Evolutionary conservation across 495 filamentous ascomycete genomes (phyloP), one percentile per base, ranked within the genome.

Genomic region (Daldinia vernicosa): DNA sequence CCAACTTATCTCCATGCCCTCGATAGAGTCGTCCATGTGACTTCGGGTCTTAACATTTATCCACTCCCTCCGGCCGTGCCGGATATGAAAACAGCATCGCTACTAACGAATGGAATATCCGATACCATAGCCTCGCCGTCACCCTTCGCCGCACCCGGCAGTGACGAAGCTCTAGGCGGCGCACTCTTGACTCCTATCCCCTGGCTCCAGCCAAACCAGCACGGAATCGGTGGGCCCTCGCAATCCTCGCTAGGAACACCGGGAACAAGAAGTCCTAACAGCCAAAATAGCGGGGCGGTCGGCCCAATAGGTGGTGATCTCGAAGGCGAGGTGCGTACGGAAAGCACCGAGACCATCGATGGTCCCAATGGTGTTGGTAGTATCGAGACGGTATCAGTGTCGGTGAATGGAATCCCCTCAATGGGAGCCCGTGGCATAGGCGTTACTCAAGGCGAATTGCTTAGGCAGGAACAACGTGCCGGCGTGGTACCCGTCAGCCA

Each of bases 141-240:
- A 0, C 72, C 79, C 24, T 82, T 77, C 65, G 75, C 81, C 17
- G 80, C 77, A 17, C 74, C 81, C 14, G 94, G 93, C 0, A 91
- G 90, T 59, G 94, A 97, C 77, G 95, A 98, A 73, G 91, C 89
- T 17, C 82, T 99, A 6, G 95, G 95, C 40, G 95, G 95, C 9
- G 95, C 96, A 0, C 85, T 97, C 37, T 84, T 99, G 26, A 98
- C 95, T 0, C 95, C 95, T 0, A 99, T 99, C 51, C 92, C 94
- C 0, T 98, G 95, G 95, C 81, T 97, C 7, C 80, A 74, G 17
- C 63, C 70, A 19, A 77, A 67, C 37, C 71, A 74, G 12, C 72
- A 70, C 52, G 61, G 73, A 1, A 65, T 71, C 19, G 60, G 68
- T 14, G 54, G 62, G 8, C 67, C 56, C 3, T 69, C 62, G 8